phyloP scores from a whole-genome alignment of 306 rosid species.

The Aeschynomene evenia region DNA sequence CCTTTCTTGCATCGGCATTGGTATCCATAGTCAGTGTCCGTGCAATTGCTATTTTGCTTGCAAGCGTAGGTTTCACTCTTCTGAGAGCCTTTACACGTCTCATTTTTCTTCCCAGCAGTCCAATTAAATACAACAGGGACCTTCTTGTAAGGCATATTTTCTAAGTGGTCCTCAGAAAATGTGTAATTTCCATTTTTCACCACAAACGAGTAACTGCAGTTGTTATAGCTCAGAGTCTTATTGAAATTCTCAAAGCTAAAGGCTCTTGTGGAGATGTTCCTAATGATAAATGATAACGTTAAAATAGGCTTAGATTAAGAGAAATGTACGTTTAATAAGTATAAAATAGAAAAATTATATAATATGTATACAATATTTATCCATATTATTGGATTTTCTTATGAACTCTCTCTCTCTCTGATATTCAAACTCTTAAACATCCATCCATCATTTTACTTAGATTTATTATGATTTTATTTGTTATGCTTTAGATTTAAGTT shows the following conservation, averaged over 20 bases:
- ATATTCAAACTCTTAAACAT: no score
- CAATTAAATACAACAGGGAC: constrained; percentile 43
- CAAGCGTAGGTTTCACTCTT: background rate
- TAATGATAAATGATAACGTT: no score
- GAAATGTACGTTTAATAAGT: no score
- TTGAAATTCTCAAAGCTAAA: background rate
- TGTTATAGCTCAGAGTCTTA: background rate
- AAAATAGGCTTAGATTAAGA: no score
- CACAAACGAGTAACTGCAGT: constrained; percentile 18
- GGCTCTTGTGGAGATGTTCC: background rate
- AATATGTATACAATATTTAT: no score
- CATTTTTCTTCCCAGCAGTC: constrained; percentile 22
- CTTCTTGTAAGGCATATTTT: rapidly evolving
- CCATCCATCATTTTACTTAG: no score
- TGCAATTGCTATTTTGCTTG: background rate
- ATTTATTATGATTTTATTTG: no score
- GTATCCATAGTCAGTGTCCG: constrained; percentile 18
- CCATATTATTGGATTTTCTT: no score
- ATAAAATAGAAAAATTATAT: no score
- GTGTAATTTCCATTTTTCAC: constrained; percentile 25
- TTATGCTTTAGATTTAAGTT: no score
- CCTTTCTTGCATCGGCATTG: background rate
- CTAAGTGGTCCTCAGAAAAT: background rate
- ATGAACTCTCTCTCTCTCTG: no score
- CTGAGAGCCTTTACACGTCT: background rate